phyloP scores from a whole-genome alignment of 2,329 filamentous ascomycete genomes.

The Penicillium janthinellum region DNA sequence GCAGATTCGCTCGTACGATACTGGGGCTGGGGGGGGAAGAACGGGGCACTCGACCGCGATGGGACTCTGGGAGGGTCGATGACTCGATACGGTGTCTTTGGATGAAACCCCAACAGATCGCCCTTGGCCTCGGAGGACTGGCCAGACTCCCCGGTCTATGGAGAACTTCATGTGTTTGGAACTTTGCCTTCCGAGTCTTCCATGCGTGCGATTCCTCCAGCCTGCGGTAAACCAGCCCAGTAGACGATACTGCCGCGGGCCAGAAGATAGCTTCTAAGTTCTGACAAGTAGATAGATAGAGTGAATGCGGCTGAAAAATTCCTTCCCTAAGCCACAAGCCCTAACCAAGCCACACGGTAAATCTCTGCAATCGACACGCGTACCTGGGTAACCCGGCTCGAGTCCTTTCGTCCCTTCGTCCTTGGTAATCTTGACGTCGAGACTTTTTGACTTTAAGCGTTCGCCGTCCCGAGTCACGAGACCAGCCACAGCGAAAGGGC shows the following conservation, averaged over 20 bases:
- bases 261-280: no score
- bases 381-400: background rate
- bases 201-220: background rate
- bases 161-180: background rate
- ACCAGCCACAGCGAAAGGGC: background rate
- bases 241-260: background rate
- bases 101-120: background rate
- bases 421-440: background rate
- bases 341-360: background rate
- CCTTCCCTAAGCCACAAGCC: background rate
- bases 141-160: background rate
- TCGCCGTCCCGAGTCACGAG: background rate
- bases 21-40: background rate
- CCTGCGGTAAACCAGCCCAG: background rate
- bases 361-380: background rate
- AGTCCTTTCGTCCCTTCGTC: no score
- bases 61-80: background rate
- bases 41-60: background rate
- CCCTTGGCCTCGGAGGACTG: background rate
- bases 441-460: background rate
- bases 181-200: background rate
- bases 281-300: no score
- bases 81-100: background rate
- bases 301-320: background rate
- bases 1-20: background rate